Base-by-base conservation (phyloP, 129 eudicot genomes). In the Silybum marianum region DNA sequence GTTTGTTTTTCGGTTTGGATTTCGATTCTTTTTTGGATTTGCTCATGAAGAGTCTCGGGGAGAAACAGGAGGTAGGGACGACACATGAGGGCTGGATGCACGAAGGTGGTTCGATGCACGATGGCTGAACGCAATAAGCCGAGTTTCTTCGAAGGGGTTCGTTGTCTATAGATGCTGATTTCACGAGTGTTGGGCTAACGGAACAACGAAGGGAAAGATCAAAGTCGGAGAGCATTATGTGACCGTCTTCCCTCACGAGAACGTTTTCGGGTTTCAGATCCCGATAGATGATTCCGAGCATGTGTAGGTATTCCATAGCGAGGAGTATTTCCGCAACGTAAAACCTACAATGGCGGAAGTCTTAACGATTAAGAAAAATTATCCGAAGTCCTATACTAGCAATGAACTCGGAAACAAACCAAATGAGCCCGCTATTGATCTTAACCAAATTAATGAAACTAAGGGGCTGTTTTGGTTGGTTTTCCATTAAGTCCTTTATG, bases 181-280 rank as follows among this genome's bases (percentile, higher is more conserved):
- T 94, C 18, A 92, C 86, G 3, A 94, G 95, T 3, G 97, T 92
- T 1, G 98, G 98, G 81, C 96, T 92, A 62, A 92, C 93, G 1
- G 94, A 73, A 66, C 98, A 94, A 19, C 95, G 93, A 22, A 94
- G 92, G 13, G 98, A 94, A 44, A 94, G 93, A 77, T 94, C 98
- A 78, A 94, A 94, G 77, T 94, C 98, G 0, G 98, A 90, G 6
- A 94, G 92, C 98, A 94, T 94, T 34, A 91, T 94, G 89, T 94
- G 98, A 18, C 98, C 98, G 80, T 94, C 98, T 73, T 94, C 98
- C 34, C 98, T 75, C 22, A 94, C 98, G 1, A 94, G 93, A 42
- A 94, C 97, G 26, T 94, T 94, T 80, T 94, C 98, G 0, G 98
- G 98, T 83, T 94, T 94, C 18, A 94, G 86, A 76, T 94, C 98